Percentiles rank a stretch among this genome's conserved stretches.
phyloP scores from a whole-genome alignment of 2,329 filamentous ascomycete species.

The Aspergillus pseudonomiae region DNA sequence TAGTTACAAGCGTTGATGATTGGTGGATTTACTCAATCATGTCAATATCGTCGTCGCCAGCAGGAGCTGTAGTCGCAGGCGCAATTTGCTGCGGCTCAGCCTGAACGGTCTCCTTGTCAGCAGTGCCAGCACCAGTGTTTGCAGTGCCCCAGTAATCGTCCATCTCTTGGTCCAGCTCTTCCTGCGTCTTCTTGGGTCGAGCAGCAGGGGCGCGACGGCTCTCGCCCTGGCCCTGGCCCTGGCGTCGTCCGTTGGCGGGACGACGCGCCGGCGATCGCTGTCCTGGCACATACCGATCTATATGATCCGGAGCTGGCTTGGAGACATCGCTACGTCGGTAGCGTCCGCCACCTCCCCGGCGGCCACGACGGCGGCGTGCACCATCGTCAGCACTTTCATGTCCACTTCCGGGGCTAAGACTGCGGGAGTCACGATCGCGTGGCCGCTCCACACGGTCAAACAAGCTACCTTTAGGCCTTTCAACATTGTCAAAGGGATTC shows the following conservation, averaged over 20 bases:
- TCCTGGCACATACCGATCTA: conserved; percentile 79
- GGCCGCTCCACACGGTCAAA: conserved; percentile 64
- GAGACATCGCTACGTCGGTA: conserved; percentile 57
- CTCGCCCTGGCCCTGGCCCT: conserved; percentile 22
- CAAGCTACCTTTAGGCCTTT: conserved; percentile 61
- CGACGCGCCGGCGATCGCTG: conserved; percentile 47
- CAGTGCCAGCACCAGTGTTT: conserved; percentile 42
- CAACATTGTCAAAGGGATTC: conserved; percentile 54
- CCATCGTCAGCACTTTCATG: conserved; percentile 35
- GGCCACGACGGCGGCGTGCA: conserved; percentile 46
- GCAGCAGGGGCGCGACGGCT: conserved; percentile 51
- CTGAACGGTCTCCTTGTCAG: conserved; percentile 34
- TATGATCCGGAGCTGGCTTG: conserved; percentile 64
- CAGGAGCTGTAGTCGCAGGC: conserved; percentile 37
- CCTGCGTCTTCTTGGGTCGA: conserved; percentile 80
- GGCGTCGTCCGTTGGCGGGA: conserved; percentile 53
- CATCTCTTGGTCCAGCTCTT: conserved; percentile 96
- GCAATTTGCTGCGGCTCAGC: conserved; percentile 28
- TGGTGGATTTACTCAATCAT: conserved; percentile 65
- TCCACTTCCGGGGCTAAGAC: conserved; percentile 44
- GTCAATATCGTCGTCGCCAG: conserved; percentile 62
- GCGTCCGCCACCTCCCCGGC: conserved; percentile 38
- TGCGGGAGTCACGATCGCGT: conserved; percentile 42
- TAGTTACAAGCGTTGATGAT: conserved; percentile 2
- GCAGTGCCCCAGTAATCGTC: conserved; percentile 78